phyloP scores from a whole-genome alignment of 805 yeast genomes.

The Priceomyces fermenticarens region DNA sequence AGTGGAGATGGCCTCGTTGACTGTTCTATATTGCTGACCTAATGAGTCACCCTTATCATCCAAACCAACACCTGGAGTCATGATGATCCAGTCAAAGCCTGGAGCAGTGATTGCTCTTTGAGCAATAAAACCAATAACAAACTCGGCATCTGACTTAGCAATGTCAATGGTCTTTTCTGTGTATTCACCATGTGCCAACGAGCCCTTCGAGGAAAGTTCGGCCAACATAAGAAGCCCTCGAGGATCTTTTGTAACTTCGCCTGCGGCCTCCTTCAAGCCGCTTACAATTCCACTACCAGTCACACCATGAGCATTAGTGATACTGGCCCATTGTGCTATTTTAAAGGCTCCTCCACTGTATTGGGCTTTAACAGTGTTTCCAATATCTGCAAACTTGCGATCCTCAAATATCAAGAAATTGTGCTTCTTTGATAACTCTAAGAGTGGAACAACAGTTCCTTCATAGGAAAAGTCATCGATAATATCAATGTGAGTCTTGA shows the following conservation, averaged over 20 bases:
- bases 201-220: slow-evolving; percentile 90
- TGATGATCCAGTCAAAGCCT: slow-evolving; percentile 91
- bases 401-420: slow-evolving; percentile 93
- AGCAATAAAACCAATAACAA: slow-evolving; percentile 96
- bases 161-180: slow-evolving; percentile 85
- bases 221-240: slow-evolving; percentile 94
- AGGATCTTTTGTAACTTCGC: slow-evolving; percentile 68
- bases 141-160: slow-evolving; percentile 80
- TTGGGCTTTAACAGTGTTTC: slow-evolving; percentile 93
- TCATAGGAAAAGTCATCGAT: slow-evolving; percentile 85
- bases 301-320: slow-evolving; percentile 96
- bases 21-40: slow-evolving; percentile 97
- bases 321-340: slow-evolving; percentile 93
- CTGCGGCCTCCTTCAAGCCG: slow-evolving; percentile 81
- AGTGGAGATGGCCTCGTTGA: slow-evolving; percentile 71
- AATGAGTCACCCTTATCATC: slow-evolving; percentile 94
- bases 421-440: slow-evolving; percentile 72
- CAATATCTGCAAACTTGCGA: slow-evolving; percentile 97
- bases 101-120: slow-evolving; percentile 79
- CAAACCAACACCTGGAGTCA: slow-evolving; percentile 98
- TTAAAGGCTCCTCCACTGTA: slow-evolving; percentile 86
- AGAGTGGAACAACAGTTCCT: slow-evolving; percentile 71
- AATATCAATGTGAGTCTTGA: slow-evolving; percentile 93
- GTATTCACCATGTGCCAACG: slow-evolving; percentile 90
- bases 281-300: slow-evolving; percentile 92